Percentiles rank a stretch among this genome's conserved stretches.
Conservation (phyloP, 2,329 filamentous ascomycete genomes). For the Pseudopithomyces chartarum region DNA sequence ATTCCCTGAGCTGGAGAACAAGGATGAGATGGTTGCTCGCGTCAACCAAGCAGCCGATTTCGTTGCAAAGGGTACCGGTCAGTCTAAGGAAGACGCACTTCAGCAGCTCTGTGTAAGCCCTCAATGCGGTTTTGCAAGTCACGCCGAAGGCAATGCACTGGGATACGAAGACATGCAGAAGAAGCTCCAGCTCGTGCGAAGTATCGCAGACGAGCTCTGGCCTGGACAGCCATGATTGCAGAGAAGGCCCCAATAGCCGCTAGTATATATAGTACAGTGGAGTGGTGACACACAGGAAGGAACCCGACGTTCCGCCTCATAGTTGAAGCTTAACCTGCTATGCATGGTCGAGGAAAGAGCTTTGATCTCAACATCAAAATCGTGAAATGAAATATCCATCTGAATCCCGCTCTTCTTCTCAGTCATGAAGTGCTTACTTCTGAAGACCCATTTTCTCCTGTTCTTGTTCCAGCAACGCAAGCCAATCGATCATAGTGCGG, state of each 20-base stretch:
- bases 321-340: not conserved
- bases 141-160: constrained; percentile 74
- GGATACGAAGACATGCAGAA: constrained; percentile 72
- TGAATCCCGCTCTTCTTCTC: not conserved
- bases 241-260: not conserved
- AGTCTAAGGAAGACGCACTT: constrained; percentile 69
- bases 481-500: constrained; percentile 33
- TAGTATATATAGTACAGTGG: not conserved
- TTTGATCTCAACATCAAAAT: constrained; percentile 9
- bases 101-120: constrained; percentile 60
- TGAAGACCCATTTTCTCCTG: too few species aligned
- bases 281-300: not conserved
- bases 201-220: constrained; percentile 77
- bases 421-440: not conserved
- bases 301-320: not conserved
- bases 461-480: not conserved
- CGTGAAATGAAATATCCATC: not conserved
- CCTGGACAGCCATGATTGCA: constrained; percentile 53
- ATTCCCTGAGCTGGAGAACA: constrained; percentile 52
- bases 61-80: constrained; percentile 69
- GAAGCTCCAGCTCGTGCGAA: constrained; percentile 72
- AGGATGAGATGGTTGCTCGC: constrained; percentile 53
- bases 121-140: constrained; percentile 61
- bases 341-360: not conserved
- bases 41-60: constrained; percentile 63